phyloP scores from a whole-genome alignment of 73 alveolate genomes.

The Paramecium sexaurelia region DNA sequence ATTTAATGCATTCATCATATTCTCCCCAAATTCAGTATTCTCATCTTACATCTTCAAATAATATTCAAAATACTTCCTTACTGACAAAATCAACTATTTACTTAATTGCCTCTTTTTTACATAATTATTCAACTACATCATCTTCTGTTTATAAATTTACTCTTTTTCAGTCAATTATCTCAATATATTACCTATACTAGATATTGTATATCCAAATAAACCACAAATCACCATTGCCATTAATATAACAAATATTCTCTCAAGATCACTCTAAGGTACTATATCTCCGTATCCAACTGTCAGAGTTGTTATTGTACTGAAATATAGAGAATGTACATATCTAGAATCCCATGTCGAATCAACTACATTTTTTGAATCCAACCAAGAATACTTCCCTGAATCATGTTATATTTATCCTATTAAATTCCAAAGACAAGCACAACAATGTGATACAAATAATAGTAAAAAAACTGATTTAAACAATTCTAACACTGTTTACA shows the following conservation, averaged over 20 bases:
- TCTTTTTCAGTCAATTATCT: not conserved
- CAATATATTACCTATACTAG: constrained; percentile 54
- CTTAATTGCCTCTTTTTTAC: not conserved
- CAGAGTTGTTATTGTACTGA: constrained; percentile 42
- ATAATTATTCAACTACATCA: not conserved
- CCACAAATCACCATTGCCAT: constrained; percentile 65
- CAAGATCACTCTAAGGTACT: constrained; percentile 27
- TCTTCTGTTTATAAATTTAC: constrained; percentile 3
- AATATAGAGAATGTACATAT: constrained; percentile 48
- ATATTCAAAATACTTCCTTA: not conserved
- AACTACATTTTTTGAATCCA: not conserved
- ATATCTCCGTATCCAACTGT: constrained; percentile 68
- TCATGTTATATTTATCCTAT: not conserved
- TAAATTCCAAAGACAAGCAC: constrained; percentile 51
- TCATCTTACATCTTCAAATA: not conserved
- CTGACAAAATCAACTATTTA: not conserved
- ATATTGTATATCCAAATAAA: constrained; percentile 53
- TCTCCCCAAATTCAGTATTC: not conserved
- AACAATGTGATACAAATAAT: constrained; percentile 53
- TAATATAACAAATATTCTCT: constrained; percentile 20
- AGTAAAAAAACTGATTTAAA: constrained; percentile 31
- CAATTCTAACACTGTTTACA: not conserved
- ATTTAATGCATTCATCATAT: not conserved
- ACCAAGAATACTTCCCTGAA: not conserved
- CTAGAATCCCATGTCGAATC: not conserved